A percentile compares a stretch with the other conserved stretches of the same genome.
Evolutionary conservation across 495 filamentous ascomycete species (phyloP).

Genomic region (Tuber brumale): DNA sequence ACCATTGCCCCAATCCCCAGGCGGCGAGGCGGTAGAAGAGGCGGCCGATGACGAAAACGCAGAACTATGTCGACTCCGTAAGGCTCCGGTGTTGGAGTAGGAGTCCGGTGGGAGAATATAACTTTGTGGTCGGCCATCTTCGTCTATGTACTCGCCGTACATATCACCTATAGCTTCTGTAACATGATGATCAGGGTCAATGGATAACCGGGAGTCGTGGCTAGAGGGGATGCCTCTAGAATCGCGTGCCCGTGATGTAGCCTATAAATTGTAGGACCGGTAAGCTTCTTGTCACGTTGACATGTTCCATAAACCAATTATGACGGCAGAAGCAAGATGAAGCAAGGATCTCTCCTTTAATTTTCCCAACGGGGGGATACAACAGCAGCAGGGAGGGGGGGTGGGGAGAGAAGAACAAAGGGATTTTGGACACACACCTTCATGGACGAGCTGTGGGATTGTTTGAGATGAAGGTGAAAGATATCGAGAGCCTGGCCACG

Average conservation of each 20-base stretch:
- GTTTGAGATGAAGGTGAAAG: conserved; percentile 19
- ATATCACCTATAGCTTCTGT: conserved; percentile 95
- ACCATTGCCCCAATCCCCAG: conserved; percentile 26
- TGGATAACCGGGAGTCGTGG: conserved; percentile 61
- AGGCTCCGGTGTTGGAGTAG: conserved; percentile 19
- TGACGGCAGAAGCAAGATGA: conserved; percentile 23
- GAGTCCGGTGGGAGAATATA: conserved; percentile 31
- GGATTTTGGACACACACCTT: conserved; percentile 35
- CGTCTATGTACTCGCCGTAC: conserved; percentile 69
- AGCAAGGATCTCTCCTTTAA: background rate
- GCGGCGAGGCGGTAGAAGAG: conserved; percentile 8
- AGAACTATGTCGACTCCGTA: conserved; percentile 25
- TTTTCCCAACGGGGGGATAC: background rate
- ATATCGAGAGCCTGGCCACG: conserved; percentile 29
- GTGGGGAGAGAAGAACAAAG: conserved; percentile 11
- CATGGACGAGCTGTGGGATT: conserved; percentile 39
- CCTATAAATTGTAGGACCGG: conserved; percentile 44
- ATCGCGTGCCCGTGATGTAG: conserved; percentile 52
- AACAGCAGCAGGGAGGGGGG: conserved; percentile 13
- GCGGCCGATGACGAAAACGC: conserved; percentile 24
- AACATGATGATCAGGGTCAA: conserved; percentile 86
- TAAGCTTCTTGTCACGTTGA: conserved; percentile 16
- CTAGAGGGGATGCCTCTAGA: conserved; percentile 54
- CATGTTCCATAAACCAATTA: conserved; percentile 10
- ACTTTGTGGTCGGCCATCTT: conserved; percentile 52